Percentiles rank a stretch among this genome's conserved stretches.
phyloP scores from a whole-genome alignment of 768 basidiomycete genomes.

The Ramaria rubella region DNA sequence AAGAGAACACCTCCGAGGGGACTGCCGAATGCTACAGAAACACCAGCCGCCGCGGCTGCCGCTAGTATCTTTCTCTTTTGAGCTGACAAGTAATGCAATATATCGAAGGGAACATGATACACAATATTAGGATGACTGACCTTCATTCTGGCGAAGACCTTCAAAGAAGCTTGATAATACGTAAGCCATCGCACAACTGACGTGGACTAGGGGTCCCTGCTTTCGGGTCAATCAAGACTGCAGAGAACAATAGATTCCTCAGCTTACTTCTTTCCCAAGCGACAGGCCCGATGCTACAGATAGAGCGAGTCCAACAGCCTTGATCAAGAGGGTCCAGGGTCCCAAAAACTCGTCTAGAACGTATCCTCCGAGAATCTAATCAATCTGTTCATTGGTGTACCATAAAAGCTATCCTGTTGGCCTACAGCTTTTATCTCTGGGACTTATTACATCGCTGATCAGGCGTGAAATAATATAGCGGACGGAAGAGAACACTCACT shows the following conservation, averaged over 20 bases:
- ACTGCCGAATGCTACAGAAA: conserved; percentile 84
- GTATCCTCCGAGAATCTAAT: conserved; percentile 72
- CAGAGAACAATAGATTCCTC: conserved; percentile 8
- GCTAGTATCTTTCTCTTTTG: conserved; percentile 78
- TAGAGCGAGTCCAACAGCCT: conserved; percentile 74
- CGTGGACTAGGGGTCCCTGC: conserved; percentile 79
- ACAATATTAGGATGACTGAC: conserved; percentile 27
- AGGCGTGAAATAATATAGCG: not conserved
- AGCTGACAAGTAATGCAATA: conserved; percentile 31
- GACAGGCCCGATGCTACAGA: conserved; percentile 82
- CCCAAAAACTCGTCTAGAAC: conserved; percentile 85
- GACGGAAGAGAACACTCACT: conserved; percentile 40
- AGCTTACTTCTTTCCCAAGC: conserved; percentile 73
- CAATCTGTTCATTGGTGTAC: not conserved
- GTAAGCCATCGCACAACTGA: conserved; percentile 76
- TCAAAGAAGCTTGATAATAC: conserved; percentile 59
- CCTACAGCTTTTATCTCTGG: conserved; percentile 75
- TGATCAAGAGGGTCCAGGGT: conserved; percentile 80
- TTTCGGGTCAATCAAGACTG: conserved; percentile 1
- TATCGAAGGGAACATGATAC: not conserved
- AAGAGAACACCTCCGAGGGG: conserved; percentile 83
- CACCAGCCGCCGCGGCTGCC: conserved; percentile 79
- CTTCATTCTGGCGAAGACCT: conserved; percentile 74
- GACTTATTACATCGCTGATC: conserved; percentile 34
- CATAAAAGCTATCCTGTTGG: not conserved